A percentile compares a stretch with the other conserved stretches of the same genome.
phyloP scores from a whole-genome alignment of 2,329 filamentous ascomycete genomes.

The Curvularia sp. region DNA sequence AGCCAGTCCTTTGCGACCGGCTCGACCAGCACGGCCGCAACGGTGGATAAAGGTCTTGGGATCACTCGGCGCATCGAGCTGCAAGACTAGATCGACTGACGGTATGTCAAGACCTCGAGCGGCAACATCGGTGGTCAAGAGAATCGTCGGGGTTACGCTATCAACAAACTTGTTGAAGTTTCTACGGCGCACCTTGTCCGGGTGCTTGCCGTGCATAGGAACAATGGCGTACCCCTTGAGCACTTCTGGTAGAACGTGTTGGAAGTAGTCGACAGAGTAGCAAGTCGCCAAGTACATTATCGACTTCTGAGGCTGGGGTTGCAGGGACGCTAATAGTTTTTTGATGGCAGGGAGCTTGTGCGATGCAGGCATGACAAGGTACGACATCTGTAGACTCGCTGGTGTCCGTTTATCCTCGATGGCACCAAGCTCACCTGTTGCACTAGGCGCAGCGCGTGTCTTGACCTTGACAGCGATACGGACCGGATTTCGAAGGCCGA shows the following conservation, averaged over 20 bases:
- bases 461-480: conserved; percentile 95
- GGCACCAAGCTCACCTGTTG: conserved; percentile 63
- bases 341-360: conserved; percentile 81
- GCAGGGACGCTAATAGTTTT: conserved; percentile 71
- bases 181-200: conserved; percentile 83
- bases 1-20: conserved; percentile 76
- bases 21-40: conserved; percentile 69
- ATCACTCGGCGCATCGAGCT: conserved; percentile 84
- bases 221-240: conserved; percentile 75
- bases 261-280: conserved; percentile 93
- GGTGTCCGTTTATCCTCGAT: conserved; percentile 87
- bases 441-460: conserved; percentile 34
- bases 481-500: conserved; percentile 91
- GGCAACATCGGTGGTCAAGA: conserved; percentile 92
- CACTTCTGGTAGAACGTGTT: conserved; percentile 76
- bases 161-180: conserved; percentile 84
- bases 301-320: conserved; percentile 79
- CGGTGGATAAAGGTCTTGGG: conserved; percentile 81
- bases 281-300: conserved; percentile 96
- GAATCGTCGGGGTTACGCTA: conserved; percentile 75
- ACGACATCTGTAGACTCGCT: conserved; percentile 90
- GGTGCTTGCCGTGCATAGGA: conserved; percentile 90
- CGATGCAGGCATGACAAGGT: conserved; percentile 75
- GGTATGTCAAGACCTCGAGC: conserved; percentile 91
- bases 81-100: conserved; percentile 87